These are phyloP conservation scores for Zygosaccharomyces gambellarensis DNA, from an alignment of 805 yeast species.

Conservation along the genomic window DNA sequence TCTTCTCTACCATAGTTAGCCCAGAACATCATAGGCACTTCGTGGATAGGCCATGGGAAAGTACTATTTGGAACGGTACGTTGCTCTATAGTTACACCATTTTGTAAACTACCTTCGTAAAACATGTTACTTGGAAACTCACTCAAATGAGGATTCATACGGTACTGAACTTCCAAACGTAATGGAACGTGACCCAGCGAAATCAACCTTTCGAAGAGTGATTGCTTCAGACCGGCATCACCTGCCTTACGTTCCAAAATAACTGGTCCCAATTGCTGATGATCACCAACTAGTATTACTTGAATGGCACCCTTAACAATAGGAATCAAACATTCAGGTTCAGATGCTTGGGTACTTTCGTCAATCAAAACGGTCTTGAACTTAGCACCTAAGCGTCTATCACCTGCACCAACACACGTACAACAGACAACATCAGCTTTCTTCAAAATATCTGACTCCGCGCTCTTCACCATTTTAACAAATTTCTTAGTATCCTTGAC, in stretches of 20 bases:
- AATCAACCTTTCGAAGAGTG: conserved; percentile 81
- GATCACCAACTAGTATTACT: conserved; percentile 89
- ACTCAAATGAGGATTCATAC: conserved; percentile 87
- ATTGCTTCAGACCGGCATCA: conserved; percentile 80
- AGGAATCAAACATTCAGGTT: conserved; percentile 88
- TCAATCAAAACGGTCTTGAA: conserved; percentile 83
- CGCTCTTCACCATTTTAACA: conserved; percentile 38
- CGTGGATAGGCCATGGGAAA: conserved; percentile 90
- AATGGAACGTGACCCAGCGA: conserved; percentile 79
- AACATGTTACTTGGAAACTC: conserved; percentile 89
- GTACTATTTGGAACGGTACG: conserved; percentile 49
- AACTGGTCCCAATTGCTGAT: conserved; percentile 92
- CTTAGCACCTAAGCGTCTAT: conserved; percentile 50
- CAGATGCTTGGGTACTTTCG: conserved; percentile 91
- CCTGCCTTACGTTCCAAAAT: conserved; percentile 75
- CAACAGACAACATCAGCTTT: conserved; percentile 77
- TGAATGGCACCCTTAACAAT: conserved; percentile 86
- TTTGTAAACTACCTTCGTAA: conserved; percentile 87
- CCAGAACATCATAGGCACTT: conserved; percentile 95
- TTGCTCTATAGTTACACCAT: conserved; percentile 79
- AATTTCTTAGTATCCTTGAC: conserved; percentile 46
- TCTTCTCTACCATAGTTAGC: conserved; percentile 85
- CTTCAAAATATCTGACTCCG: conserved; percentile 48
- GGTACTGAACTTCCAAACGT: conserved; percentile 84
- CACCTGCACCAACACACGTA: conserved; percentile 93